Base-by-base conservation (phyloP, 2,329 filamentous ascomycete species). In the Colletotrichum scovillei region DNA sequence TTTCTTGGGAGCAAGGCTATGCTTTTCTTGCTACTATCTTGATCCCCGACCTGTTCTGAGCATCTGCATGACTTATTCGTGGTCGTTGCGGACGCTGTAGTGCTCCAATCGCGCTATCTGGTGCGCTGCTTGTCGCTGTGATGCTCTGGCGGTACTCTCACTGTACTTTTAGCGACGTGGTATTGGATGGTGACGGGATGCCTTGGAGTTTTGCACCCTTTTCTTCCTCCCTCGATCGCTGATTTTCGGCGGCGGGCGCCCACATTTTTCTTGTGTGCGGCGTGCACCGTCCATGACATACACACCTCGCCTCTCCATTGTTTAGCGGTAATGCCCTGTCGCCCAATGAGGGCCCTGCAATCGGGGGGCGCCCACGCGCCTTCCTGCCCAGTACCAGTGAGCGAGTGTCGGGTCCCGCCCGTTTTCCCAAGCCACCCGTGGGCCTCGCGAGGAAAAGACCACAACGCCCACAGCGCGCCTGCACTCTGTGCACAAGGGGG, bases 161-260 rank as follows among this genome's bases (percentile, higher is more conserved):
- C 58, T 59, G 53, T 38, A 75, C 73, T 56, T 68, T 73, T 75
- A 78, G 78, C 75, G 72, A 75, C 30, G 76, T 62, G 63, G 62
- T 75, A 77, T 79, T 22, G 42, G 19, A 11, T 79, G 80, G 82
- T 58, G 72, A 73, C 60, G 67, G 66, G 53, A 70, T 70, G 56
- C 55, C 24, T 59, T 63, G 42, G 42, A 49, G 42, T 49, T 49
- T 49, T 49, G 19, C 42, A n/a, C 42, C n/a, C 42, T 49, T 9
- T 63, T 12, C n/a, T 22, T 16, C 16, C 58, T 46, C 12, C 38
- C 30, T 22, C 57, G 22, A 16, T 63, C 46, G 19, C 68, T 53
- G 26, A 30, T 22, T 42, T 72, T 63, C 38, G 8, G 52, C 46
- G 55, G 57, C 49, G 46, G 72, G 49, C 72, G 49, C 63, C 67